A percentile compares a stretch with the other conserved stretches of the same genome.
Evolutionary conservation across 1,284 basidiomycete species (phyloP).

Genomic region (Tilletia walkeri): DNA sequence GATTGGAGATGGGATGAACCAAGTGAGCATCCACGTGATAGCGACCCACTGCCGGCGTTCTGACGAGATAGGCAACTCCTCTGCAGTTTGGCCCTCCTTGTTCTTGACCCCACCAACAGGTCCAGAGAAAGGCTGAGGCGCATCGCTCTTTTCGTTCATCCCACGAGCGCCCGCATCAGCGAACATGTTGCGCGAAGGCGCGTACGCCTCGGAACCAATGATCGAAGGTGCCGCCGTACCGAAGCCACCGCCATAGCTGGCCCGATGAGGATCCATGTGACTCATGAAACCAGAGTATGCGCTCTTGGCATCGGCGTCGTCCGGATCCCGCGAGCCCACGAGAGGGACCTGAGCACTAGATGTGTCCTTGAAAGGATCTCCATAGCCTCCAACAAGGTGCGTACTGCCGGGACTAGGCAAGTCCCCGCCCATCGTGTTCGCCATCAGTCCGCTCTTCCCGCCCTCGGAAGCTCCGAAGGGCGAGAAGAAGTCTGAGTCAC

Average conservation of each 20-base stretch:
- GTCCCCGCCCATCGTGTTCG: conserved; percentile 41
- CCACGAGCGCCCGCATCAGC: conserved; percentile 63
- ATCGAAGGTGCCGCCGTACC: conserved; percentile 31
- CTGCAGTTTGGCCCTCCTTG: conserved; percentile 67
- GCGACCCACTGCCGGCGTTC: conserved; percentile 82
- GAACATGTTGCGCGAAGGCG: conserved; percentile 93
- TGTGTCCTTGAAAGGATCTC: conserved; percentile 52
- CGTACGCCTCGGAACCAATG: conserved; percentile 62
- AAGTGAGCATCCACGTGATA: conserved; percentile 86
- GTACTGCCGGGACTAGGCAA: conserved; percentile 56
- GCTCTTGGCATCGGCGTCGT: conserved; percentile 37
- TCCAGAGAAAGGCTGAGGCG: conserved; percentile 28
- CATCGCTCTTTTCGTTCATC: conserved; percentile 43
- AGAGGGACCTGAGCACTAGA: conserved; percentile 64
- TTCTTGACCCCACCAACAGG: neutral
- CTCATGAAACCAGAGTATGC: conserved; percentile 23
- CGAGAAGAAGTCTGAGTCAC: conserved; percentile 64
- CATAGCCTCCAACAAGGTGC: conserved; percentile 47
- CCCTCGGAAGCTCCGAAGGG: conserved; percentile 47
- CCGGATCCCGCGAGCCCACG: conserved; percentile 59
- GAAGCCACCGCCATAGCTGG: conserved; percentile 32
- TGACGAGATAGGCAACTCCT: conserved; percentile 76
- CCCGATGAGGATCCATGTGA: conserved; percentile 17
- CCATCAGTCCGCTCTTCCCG: conserved; percentile 58
- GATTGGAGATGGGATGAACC: conserved; percentile 76